phyloP scores from a whole-genome alignment of 768 basidiomycete species.

The Boletus eberwhitei region DNA sequence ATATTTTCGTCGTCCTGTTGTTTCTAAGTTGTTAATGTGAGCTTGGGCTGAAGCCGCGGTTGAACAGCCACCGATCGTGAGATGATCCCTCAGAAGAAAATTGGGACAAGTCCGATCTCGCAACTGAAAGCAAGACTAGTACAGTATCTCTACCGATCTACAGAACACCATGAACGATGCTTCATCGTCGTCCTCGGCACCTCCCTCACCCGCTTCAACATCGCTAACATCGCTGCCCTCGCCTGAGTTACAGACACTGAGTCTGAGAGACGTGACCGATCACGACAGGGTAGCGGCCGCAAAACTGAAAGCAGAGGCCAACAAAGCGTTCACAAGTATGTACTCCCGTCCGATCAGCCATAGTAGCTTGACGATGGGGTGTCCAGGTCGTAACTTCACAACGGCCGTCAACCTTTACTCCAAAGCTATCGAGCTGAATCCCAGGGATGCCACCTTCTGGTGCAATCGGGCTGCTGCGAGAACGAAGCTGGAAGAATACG shows the following conservation, averaged over 20 bases:
- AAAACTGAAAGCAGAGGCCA: slow-evolving; percentile 79
- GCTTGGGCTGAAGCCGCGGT: too few relatives aligned
- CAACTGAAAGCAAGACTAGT: background rate
- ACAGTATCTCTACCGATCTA: slow-evolving; percentile 1
- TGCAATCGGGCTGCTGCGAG: slow-evolving; percentile 92
- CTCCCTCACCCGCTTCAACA: slow-evolving; percentile 48
- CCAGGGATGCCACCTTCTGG: slow-evolving; percentile 85
- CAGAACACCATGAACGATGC: slow-evolving; percentile 20
- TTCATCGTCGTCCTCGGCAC: slow-evolving; percentile 26
- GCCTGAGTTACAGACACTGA: slow-evolving; percentile 52
- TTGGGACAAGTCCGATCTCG: background rate
- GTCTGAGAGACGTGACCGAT: slow-evolving; percentile 59
- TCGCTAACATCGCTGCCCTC: slow-evolving; percentile 57
- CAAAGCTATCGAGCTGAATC: slow-evolving; percentile 83
- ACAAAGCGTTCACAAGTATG: slow-evolving; percentile 77
- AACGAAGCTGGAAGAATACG: slow-evolving; percentile 91
- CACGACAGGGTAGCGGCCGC: slow-evolving; percentile 66
- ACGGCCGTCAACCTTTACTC: slow-evolving; percentile 77
- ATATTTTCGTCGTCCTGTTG: background rate
- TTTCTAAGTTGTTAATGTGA: background rate
- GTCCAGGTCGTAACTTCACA: slow-evolving; percentile 70
- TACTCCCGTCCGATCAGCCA: background rate
- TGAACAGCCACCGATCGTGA: slow-evolving; percentile 33
- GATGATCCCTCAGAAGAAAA: slow-evolving; percentile 19
- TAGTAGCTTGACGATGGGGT: background rate